A percentile compares a stretch with the other conserved stretches of the same genome.
These are phyloP conservation scores for Drechslerella stenobrocha DNA, from an alignment of 2,329 filamentous ascomycete species.

Conservation along the genomic window DNA sequence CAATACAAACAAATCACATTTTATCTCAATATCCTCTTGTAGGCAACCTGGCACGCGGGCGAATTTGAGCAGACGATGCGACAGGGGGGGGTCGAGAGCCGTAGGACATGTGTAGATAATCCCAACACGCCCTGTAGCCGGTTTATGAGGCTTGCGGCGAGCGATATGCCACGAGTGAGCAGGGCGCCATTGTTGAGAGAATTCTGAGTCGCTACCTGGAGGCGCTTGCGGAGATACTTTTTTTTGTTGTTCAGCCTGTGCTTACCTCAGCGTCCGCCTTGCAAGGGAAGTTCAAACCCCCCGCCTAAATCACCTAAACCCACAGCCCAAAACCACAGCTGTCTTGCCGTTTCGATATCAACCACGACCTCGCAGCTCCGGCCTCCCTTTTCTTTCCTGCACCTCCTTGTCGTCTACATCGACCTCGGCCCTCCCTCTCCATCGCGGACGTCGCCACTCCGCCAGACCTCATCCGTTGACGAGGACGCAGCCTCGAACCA, in stretches of 20 bases:
- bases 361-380: neutral
- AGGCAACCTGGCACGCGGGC: no score
- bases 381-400: neutral
- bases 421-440: neutral
- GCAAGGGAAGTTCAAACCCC: constrained; percentile 1
- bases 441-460: neutral
- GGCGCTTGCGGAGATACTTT: no score
- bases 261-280: constrained; percentile 6
- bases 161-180: no score
- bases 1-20: no score
- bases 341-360: neutral
- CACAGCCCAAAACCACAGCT: neutral
- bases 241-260: neutral
- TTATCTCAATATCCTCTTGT: no score
- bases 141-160: no score
- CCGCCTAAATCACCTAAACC: neutral
- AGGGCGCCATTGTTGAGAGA: no score
- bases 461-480: neutral
- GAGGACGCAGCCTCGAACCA: neutral
- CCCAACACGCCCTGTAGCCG: no score
- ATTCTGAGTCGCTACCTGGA: no score
- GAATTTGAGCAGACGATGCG: no score
- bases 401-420: neutral
- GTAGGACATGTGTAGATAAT: no score
- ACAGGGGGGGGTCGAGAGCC: no score